These are phyloP conservation scores for Cerioporus squamosus DNA, from an alignment of 1,284 basidiomycete species.

Conservation along the genomic window DNA sequence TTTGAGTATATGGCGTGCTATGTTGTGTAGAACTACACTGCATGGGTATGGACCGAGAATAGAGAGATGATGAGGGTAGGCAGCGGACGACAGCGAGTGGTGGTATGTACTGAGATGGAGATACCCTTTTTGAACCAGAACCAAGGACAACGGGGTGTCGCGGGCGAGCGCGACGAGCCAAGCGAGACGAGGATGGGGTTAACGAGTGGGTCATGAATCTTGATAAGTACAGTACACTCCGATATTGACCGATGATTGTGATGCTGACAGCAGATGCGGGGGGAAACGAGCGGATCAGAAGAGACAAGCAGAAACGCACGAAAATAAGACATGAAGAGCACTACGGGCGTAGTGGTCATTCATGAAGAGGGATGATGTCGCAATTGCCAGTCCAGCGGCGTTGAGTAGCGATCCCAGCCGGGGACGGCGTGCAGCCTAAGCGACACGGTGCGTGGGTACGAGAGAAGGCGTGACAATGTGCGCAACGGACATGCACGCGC, in stretches of 20 bases:
- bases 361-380: background rate
- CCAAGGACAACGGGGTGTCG: background rate
- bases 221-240: slow-evolving; percentile 27
- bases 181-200: background rate
- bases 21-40: slow-evolving; percentile 18
- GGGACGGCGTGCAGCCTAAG: background rate
- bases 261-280: slow-evolving; percentile 14
- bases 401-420: background rate
- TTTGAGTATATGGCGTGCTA: background rate
- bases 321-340: slow-evolving; percentile 6
- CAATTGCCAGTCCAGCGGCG: slow-evolving; percentile 2
- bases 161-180: background rate
- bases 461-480: slow-evolving; percentile 28
- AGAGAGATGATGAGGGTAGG: background rate
- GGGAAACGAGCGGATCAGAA: slow-evolving; percentile 1
- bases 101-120: slow-evolving; percentile 11
- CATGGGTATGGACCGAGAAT: slow-evolving; percentile 2
- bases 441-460: slow-evolving; percentile 22
- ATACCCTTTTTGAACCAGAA: too few relatives aligned
- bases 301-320: background rate
- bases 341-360: background rate
- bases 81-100: slow-evolving; percentile 16
- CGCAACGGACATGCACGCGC: slow-evolving; percentile 33
- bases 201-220: slow-evolving; percentile 9
- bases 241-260: slow-evolving; percentile 16